Conservation (phyloP, 306 rosid species). For the Trifolium pratense region DNA sequence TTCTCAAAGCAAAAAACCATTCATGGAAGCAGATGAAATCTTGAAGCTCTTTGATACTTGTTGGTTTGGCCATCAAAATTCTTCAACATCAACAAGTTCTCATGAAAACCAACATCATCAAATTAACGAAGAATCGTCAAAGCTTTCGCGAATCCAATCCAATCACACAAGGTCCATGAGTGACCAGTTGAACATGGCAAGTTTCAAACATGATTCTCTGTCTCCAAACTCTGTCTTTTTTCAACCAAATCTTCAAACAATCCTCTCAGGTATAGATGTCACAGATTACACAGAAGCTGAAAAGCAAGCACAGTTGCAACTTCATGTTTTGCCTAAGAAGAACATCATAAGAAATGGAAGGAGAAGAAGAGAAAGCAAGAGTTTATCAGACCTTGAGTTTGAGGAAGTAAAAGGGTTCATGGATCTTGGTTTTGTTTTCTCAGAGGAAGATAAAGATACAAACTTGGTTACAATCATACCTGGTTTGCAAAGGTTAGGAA, state of each 20-base stretch:
- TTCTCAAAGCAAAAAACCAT: slow-evolving; percentile 38
- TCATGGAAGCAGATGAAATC: slow-evolving; percentile 69
- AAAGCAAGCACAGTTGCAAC: slow-evolving; percentile 31
- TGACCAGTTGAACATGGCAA: slow-evolving; percentile 61
- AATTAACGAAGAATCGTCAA: slow-evolving; percentile 35
- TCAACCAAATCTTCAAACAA: slow-evolving; percentile 54
- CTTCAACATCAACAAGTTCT: slow-evolving; percentile 40
- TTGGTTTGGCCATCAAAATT: slow-evolving; percentile 62
- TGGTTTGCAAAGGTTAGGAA: slow-evolving; percentile 80
- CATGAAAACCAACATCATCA: slow-evolving; percentile 42
- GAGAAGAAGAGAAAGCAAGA: slow-evolving; percentile 63
- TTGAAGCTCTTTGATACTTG: slow-evolving; percentile 62
- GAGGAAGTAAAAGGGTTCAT: slow-evolving; percentile 87
- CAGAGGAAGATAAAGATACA: slow-evolving; percentile 76
- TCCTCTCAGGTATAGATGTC: slow-evolving; percentile 60
- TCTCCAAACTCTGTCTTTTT: slow-evolving; percentile 61
- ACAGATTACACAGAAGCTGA: slow-evolving; percentile 37
- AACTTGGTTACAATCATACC: slow-evolving; percentile 83
- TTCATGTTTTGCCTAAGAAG: slow-evolving; percentile 39
- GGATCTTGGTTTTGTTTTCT: slow-evolving; percentile 91
- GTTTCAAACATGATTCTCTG: slow-evolving; percentile 42
- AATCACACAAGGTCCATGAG: slow-evolving; percentile 66
- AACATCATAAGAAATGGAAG: slow-evolving; percentile 37
- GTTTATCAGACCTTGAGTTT: slow-evolving; percentile 81
- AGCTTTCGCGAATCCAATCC: slow-evolving; percentile 41